Evolutionary conservation across 140 eudicot genomes (phyloP).

Genomic region (Flaveria floridana): DNA sequence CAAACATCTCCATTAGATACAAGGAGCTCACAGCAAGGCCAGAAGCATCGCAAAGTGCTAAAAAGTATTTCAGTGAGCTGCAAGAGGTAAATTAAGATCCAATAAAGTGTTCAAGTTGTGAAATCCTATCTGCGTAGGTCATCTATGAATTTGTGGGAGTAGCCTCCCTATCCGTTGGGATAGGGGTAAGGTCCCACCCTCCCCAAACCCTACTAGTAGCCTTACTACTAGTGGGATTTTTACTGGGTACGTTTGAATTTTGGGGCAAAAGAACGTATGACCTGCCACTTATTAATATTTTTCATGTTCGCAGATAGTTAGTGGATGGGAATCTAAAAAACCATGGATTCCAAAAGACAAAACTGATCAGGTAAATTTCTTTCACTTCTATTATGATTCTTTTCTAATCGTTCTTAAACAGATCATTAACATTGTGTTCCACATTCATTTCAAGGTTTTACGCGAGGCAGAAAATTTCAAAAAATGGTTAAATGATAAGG

Average conservation of each 20-base stretch:
- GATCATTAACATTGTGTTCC: conserved; percentile 6
- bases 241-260: too few species aligned
- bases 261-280: conserved; percentile 19
- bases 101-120: conserved; percentile 19
- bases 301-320: conserved; percentile 58
- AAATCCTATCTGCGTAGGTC: neutral
- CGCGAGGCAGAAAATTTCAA: conserved; percentile 64
- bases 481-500: conserved; percentile 85
- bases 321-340: conserved; percentile 79
- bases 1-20: conserved; percentile 42
- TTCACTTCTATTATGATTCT: conserved; percentile 21
- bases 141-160: conserved; percentile 4
- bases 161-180: too few species aligned
- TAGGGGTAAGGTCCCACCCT: too few species aligned
- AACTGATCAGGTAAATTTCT: conserved; percentile 63
- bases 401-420: neutral
- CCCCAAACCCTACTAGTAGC: too few species aligned
- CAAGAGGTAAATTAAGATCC: conserved; percentile 55
- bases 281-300: neutral
- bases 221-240: too few species aligned
- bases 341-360: conserved; percentile 83
- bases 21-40: conserved; percentile 90
- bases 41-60: conserved; percentile 67
- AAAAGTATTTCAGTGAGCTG: conserved; percentile 61
- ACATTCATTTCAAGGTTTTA: conserved; percentile 40